phyloP scores from a whole-genome alignment of 208 protist species.

The Acanthamoeba royreba region DNA sequence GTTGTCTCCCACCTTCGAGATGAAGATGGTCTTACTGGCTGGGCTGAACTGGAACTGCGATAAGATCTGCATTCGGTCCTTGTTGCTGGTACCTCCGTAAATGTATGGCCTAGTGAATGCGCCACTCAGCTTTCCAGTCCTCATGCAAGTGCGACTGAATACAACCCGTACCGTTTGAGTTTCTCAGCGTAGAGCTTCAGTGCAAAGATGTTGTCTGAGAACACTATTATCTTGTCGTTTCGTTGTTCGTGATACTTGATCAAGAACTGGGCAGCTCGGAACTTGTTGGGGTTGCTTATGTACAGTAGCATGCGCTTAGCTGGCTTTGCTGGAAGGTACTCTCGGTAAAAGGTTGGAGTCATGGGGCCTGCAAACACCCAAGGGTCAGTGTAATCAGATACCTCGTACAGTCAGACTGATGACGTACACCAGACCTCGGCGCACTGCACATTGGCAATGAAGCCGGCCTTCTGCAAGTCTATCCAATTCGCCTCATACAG shows the following conservation, averaged over 20 bases:
- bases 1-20: conserved; percentile 94
- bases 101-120: conserved; percentile 75
- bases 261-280: conserved; percentile 84
- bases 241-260: conserved; percentile 89
- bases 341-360: conserved; percentile 91
- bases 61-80: conserved; percentile 91
- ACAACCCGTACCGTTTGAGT: conserved; percentile 67
- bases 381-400: background rate
- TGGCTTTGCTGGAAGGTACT: conserved; percentile 73
- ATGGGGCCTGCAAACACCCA: conserved; percentile 80
- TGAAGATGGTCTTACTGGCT: conserved; percentile 93
- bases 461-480: conserved; percentile 91
- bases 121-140: background rate
- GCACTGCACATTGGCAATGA: conserved; percentile 97
- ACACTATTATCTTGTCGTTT: conserved; percentile 98
- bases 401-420: background rate
- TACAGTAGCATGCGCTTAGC: conserved; percentile 68
- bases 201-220: conserved; percentile 96
- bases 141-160: background rate
- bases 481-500: conserved; percentile 99
- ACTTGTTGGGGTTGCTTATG: conserved; percentile 91
- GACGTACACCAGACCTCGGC: conserved; percentile 48
- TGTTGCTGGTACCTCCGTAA: conserved; percentile 89
- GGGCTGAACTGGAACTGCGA: conserved; percentile 90
- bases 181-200: conserved; percentile 91